These are phyloP conservation scores for Aspergillus unguis DNA, from an alignment of 2,329 filamentous ascomycete genomes.

Conservation along the genomic window DNA sequence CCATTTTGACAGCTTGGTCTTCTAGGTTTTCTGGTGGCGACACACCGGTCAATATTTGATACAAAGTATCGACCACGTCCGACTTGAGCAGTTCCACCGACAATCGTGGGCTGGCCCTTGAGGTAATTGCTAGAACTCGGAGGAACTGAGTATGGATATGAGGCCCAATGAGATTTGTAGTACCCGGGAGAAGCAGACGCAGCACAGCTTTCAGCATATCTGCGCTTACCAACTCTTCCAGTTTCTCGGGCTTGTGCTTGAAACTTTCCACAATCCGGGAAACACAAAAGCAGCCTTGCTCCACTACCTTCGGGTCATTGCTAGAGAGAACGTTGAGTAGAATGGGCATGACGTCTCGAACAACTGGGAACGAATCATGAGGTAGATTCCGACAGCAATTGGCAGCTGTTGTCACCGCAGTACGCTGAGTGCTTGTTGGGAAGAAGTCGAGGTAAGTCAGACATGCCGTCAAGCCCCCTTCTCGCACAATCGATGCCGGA, in stretches of 20 bases:
- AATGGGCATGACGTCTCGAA: constrained; percentile 94
- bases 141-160: constrained; percentile 97
- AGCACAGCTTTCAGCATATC: constrained; percentile 81
- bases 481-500: constrained; percentile 88
- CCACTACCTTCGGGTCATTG: constrained; percentile 93
- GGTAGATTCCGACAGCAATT: constrained; percentile 98
- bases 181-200: constrained; percentile 84
- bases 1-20: constrained; percentile 61
- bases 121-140: constrained; percentile 83
- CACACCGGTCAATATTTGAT: constrained; percentile 94
- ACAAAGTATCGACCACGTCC: constrained; percentile 94
- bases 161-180: constrained; percentile 88
- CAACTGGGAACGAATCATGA: constrained; percentile 85
- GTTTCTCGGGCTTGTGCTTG: constrained; percentile 77
- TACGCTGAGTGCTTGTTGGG: constrained; percentile 91
- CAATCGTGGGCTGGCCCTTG: constrained; percentile 79
- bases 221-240: constrained; percentile 88
- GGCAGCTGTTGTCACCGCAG: constrained; percentile 92
- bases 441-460: constrained; percentile 97
- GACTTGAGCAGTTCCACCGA: constrained; percentile 91
- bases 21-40: constrained; percentile 76
- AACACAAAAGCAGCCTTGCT: constrained; percentile 93
- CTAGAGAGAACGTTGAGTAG: constrained; percentile 85
- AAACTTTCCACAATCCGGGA: constrained; percentile 97
- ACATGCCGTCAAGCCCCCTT: constrained; percentile 93